phyloP scores from a whole-genome alignment of 1,284 basidiomycete species.

The Tilletiaria anomala region DNA sequence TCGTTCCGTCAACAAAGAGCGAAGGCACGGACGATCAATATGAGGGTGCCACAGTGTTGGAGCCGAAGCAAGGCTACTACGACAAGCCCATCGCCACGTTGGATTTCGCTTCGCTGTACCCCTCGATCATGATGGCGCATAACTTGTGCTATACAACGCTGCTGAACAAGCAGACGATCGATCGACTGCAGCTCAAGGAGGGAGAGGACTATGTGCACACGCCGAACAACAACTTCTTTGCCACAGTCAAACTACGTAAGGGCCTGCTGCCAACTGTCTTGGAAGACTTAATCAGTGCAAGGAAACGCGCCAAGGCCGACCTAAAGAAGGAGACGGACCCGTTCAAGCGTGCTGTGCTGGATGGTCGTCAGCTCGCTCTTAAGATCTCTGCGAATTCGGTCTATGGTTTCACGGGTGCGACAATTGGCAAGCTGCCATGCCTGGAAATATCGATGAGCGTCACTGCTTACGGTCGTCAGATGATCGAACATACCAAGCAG shows the following conservation, averaged over 20 bases:
- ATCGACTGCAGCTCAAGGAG: conserved; percentile 27
- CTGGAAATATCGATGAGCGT: conserved; percentile 39
- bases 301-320: conserved; percentile 37
- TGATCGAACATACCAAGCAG: conserved; percentile 37
- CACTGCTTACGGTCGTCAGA: conserved; percentile 38
- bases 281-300: conserved; percentile 30
- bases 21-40: conserved; percentile 38
- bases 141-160: conserved; percentile 39
- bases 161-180: conserved; percentile 33
- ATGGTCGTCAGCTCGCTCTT: conserved; percentile 36
- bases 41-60: conserved; percentile 37
- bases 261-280: conserved; percentile 35
- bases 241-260: conserved; percentile 25
- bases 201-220: conserved; percentile 34
- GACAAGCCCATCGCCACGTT: conserved; percentile 36
- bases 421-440: conserved; percentile 37
- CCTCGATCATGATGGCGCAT: conserved; percentile 40
- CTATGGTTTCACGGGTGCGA: conserved; percentile 39
- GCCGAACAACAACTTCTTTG: conserved; percentile 39
- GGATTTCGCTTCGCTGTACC: conserved; percentile 39
- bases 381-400: conserved; percentile 37
- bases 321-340: conserved; percentile 39
- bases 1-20: conserved; percentile 35
- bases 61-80: conserved; percentile 39
- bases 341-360: conserved; percentile 35